Evolutionary conservation across 176 grass and related monocot genomes (phyloP), one percentile per base, ranked within the genome.

Genomic region (Poa annua): DNA sequence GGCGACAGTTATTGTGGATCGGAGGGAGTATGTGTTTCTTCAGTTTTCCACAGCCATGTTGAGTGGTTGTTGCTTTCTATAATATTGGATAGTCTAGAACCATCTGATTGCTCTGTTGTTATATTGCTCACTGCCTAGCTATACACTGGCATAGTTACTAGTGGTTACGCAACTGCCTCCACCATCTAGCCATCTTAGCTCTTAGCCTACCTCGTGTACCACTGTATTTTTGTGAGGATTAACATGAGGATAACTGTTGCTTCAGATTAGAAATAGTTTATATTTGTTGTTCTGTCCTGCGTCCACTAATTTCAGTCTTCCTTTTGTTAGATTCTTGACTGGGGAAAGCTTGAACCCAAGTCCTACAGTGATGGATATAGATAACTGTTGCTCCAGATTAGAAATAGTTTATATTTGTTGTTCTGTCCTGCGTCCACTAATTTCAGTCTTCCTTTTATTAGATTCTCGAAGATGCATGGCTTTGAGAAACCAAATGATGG

Each of bases 321-420:
- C 52, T 85, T 77, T 80, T 32, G 25, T 50, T 75, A 98, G 92
- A 39, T 98, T 98, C 88, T 92, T 90, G 5, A 79, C n/a, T n/a
- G n/a, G n/a, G n/a, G n/a, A n/a, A n/a, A n/a, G n/a, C n/a, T n/a
- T n/a, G n/a, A n/a, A n/a, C n/a, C n/a, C n/a, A n/a, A n/a, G n/a
- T n/a, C n/a, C n/a, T n/a, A n/a, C n/a, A n/a, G n/a, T n/a, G n/a
- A n/a, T n/a, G n/a, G n/a, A n/a, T n/a, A n/a, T n/a, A n/a, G n/a
- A n/a, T n/a, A n/a, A 74, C 22, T 34, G 14, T 33, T 74, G 24
- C 71, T 74, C 47, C 71, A 74, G 25, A 74, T 52, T 52, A 52
- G 25, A 52, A 52, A 74, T 51, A 11, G 41, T 33, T 65, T 71
- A 25, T 35, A 10, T 81, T 33, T 84, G 17, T 44, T 54, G 47